Conservation (phyloP, 257 asterid species). For the Fraxinus excelsior region DNA sequence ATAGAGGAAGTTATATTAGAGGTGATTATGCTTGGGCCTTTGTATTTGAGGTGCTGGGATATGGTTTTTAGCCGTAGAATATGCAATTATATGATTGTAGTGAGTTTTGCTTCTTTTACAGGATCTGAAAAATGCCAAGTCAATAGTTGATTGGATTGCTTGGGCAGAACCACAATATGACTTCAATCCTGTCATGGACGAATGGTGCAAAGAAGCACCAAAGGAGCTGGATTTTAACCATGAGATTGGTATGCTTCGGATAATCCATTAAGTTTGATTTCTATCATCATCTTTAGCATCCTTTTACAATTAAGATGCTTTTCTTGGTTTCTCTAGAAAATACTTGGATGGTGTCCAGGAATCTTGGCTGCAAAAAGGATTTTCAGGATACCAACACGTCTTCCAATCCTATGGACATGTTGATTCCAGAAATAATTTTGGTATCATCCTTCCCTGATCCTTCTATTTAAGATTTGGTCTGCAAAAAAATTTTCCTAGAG, state of each 20-base stretch:
- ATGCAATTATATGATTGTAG: constrained; percentile 17
- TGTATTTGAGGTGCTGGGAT: constrained; percentile 21
- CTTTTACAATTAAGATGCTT: constrained; percentile 26
- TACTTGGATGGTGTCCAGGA: constrained; percentile 71
- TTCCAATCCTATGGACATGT: constrained; percentile 71
- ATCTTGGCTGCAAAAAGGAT: constrained; percentile 65
- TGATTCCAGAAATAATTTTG: constrained; percentile 90
- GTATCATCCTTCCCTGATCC: constrained; percentile 43
- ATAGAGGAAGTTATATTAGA: constrained; percentile 83
- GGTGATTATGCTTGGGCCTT: constrained; percentile 41
- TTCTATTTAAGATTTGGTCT: constrained; percentile 24
- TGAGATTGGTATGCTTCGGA: constrained; percentile 76
- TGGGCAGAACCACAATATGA: constrained; percentile 99
- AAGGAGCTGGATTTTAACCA: constrained; percentile 87
- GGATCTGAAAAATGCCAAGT: constrained; percentile 95
- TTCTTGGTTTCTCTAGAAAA: constrained; percentile 61
- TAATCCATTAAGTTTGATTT: constrained; percentile 17
- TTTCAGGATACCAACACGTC: constrained; percentile 37
- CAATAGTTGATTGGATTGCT: constrained; percentile 95
- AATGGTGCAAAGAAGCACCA: constrained; percentile 99
- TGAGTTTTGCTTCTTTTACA: constrained; percentile 34
- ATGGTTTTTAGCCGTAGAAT: constrained; percentile 14
- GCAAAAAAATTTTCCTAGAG: constrained; percentile 12
- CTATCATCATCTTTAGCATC: constrained; percentile 19
- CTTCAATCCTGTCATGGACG: constrained; percentile 96